Evolutionary conservation across 148 eudicot genomes (phyloP), one percentile per base, ranked within the genome.

Genomic region (Rhododendron simsii): DNA sequence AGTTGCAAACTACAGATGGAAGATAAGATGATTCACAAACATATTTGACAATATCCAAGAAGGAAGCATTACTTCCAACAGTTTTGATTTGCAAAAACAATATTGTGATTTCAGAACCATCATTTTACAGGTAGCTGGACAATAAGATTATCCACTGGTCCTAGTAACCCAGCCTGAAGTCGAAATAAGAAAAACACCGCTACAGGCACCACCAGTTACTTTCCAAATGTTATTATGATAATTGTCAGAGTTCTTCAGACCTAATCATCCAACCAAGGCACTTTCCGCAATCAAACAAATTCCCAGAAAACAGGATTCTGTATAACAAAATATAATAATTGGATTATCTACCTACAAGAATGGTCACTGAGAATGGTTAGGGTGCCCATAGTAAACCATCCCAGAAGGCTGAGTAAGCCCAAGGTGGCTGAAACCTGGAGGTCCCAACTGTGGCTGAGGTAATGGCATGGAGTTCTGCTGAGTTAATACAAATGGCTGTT

Each of bases 381-480:
- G 91, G 20, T 92, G 95, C 35, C 93, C 83, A 86, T 87, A 96
- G 88, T 91, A 96, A 84, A 91, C 88, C 95, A 95, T 93, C 79
- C 98, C 96, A 50, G 98, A 92, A 11, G 95, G 91, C 90, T 92
- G 99, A 80, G 86, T 21, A 75, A 90, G 80, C 3, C 89, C 83
- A 6, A 91, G 98, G 61, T 15, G 61, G 9, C 91, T 93, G 85
- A 93, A 96, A 88, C 93, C 88, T 14, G 99, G 98, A 30, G 97
- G 90, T 1, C 75, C 89, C 30, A 90, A 93, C 0, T 91, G 92
- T 86, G 88, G 95, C 88, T 89, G 93, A 86, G 90, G 90, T 84
- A 91, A 26, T 77, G 83, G 59, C 86, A 90, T 82, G 5, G 89
- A 79, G 47, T 90, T 92, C 85, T 89, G 90, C 73, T 89, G 96